Evolutionary conservation across 345 rosid genomes (phyloP).

Genomic region (Murraya paniculata): DNA sequence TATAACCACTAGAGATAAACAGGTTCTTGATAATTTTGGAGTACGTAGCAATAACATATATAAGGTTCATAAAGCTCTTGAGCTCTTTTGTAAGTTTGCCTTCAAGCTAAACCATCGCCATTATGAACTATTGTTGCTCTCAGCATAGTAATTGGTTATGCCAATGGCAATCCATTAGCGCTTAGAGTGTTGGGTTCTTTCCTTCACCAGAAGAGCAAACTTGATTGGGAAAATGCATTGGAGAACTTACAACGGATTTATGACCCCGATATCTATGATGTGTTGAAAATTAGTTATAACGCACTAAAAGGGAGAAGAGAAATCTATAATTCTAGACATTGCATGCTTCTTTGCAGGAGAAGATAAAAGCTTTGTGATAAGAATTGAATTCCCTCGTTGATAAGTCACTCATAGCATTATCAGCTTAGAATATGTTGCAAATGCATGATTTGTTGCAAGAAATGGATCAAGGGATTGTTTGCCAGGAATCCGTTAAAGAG

Average conservation of each 20-base stretch:
- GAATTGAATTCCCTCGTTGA: no score
- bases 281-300: conserved; percentile 16
- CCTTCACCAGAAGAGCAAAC: neutral
- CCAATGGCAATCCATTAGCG: conserved; percentile 21
- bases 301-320: conserved; percentile 7
- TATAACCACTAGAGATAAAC: conserved; percentile 6
- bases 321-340: conserved; percentile 38
- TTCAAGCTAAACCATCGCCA: neutral
- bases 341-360: conserved; percentile 9
- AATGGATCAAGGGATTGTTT: conserved; percentile 37
- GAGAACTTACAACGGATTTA: neutral
- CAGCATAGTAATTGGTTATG: neutral
- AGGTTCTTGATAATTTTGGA: neutral
- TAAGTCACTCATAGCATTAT: no score
- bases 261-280: neutral
- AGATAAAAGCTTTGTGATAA: no score
- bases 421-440: neutral
- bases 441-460: conserved; percentile 45
- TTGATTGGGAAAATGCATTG: conserved; percentile 5
- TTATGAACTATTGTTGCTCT: neutral
- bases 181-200: conserved; percentile 2
- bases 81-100: neutral
- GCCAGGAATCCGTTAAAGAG: neutral
- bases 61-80: conserved; percentile 9
- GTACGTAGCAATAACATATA: neutral